Evolutionary conservation across 2,329 filamentous ascomycete genomes (phyloP).

Genomic region (Didymella pomorum): DNA sequence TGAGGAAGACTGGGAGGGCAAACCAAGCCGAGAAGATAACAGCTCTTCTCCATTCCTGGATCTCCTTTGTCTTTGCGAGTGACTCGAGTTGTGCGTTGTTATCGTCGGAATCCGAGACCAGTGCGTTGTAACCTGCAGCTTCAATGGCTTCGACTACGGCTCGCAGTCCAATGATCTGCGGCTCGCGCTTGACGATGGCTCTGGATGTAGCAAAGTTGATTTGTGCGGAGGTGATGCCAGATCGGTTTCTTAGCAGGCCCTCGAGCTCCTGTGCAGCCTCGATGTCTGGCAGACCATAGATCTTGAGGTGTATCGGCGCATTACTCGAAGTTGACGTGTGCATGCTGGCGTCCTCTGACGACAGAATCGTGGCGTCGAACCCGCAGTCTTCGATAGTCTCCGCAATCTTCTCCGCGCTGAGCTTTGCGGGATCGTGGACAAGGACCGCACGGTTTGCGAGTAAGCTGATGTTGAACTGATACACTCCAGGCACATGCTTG

Average conservation of each 20-base stretch:
- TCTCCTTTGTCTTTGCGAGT: constrained; percentile 93
- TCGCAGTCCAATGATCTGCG: constrained; percentile 77
- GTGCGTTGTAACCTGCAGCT: constrained; percentile 82
- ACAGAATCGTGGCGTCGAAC: constrained; percentile 85
- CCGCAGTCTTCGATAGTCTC: constrained; percentile 89
- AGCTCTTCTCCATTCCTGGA: constrained; percentile 87
- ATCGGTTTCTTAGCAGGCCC: constrained; percentile 66
- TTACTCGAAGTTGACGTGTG: constrained; percentile 62
- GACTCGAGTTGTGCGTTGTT: constrained; percentile 97
- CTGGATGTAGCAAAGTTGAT: constrained; percentile 78
- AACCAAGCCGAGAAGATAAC: constrained; percentile 82
- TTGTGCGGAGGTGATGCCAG: constrained; percentile 77
- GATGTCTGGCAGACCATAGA: constrained; percentile 81
- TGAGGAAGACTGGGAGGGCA: constrained; percentile 87
- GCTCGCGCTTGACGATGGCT: constrained; percentile 75
- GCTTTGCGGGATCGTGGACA: constrained; percentile 76
- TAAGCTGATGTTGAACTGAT: constrained; percentile 94
- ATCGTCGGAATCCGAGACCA: constrained; percentile 90
- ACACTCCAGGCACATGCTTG: constrained; percentile 75
- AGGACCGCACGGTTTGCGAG: constrained; percentile 91
- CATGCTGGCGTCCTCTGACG: constrained; percentile 69
- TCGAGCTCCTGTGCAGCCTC: constrained; percentile 76
- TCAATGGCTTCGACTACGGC: constrained; percentile 84
- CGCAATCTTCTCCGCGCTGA: constrained; percentile 76
- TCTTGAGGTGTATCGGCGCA: constrained; percentile 76